Percentiles rank a stretch among this genome's conserved stretches.
These are phyloP conservation scores for Phenoliferia sp. DNA, from an alignment of 1,284 basidiomycete species.

Conservation along the genomic window DNA sequence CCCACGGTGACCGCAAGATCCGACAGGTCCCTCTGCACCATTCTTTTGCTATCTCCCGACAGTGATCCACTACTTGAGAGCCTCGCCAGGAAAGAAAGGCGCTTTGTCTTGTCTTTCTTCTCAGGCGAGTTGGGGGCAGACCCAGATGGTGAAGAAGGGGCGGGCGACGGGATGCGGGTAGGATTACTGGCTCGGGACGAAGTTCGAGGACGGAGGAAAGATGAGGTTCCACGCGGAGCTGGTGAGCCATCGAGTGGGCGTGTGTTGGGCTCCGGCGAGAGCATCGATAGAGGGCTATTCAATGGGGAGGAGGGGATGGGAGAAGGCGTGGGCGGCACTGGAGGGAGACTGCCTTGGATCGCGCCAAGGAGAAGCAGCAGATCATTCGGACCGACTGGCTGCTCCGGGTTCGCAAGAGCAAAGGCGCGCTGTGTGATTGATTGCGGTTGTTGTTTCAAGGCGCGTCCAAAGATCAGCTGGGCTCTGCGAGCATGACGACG, in stretches of 20 bases:
- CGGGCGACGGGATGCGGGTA: not conserved
- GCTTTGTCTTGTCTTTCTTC: not conserved
- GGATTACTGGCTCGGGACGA: not conserved
- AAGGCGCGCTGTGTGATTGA: not conserved
- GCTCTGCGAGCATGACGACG: not conserved
- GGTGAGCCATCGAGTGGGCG: not conserved
- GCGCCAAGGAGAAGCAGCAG: not conserved
- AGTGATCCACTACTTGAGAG: not conserved
- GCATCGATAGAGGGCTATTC: no score
- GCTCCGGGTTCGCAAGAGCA: not conserved
- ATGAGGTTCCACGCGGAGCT: not conserved
- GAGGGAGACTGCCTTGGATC: no score
- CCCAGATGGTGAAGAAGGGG: not conserved
- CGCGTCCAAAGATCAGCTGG: not conserved
- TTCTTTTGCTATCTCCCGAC: not conserved
- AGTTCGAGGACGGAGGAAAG: not conserved
- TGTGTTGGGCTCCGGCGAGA: no score
- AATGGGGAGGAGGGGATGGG: not conserved
- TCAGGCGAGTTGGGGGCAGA: not conserved
- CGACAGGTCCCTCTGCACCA: constrained; percentile 5
- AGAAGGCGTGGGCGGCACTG: not conserved
- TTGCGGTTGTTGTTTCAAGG: not conserved
- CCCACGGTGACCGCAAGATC: constrained; percentile 8
- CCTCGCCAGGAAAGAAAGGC: not conserved
- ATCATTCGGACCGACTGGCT: not conserved